Percentiles rank a stretch among this genome's conserved stretches.
Evolutionary conservation across 2,329 filamentous ascomycete genomes (phyloP).

Genomic region (Bimuria novae-zelandiae): DNA sequence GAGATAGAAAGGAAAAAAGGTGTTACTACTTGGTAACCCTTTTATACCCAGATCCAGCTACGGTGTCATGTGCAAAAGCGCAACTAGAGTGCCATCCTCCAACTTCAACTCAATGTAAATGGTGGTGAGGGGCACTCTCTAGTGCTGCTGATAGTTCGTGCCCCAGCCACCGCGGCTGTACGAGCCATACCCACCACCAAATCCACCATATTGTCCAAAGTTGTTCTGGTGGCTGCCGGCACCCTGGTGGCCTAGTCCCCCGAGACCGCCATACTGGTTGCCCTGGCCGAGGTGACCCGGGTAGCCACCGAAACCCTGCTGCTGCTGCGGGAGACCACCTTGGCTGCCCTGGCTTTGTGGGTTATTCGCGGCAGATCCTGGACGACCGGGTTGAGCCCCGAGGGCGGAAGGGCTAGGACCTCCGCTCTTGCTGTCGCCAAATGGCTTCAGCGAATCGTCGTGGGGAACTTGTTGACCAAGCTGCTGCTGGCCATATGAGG

Average conservation of each 20-base stretch:
- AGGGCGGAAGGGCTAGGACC: slow-evolving; percentile 64
- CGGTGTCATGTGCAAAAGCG: slow-evolving; percentile 3
- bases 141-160: slow-evolving; percentile 52
- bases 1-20: slow-evolving; percentile 19
- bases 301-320: slow-evolving; percentile 63
- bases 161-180: slow-evolving; percentile 55
- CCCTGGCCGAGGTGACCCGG: slow-evolving; percentile 55
- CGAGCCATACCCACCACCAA: slow-evolving; percentile 49
- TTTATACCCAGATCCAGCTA: slow-evolving; percentile 7
- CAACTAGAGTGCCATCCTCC: slow-evolving; percentile 9
- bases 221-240: slow-evolving; percentile 52
- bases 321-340: slow-evolving; percentile 60
- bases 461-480: slow-evolving; percentile 52
- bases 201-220: slow-evolving; percentile 50
- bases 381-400: slow-evolving; percentile 63
- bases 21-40: slow-evolving; percentile 31
- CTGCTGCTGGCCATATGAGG: slow-evolving; percentile 55
- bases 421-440: slow-evolving; percentile 59
- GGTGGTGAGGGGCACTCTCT: slow-evolving; percentile 13
- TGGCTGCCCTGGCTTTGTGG: slow-evolving; percentile 58
- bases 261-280: slow-evolving; percentile 59
- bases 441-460: slow-evolving; percentile 63
- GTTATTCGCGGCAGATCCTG: slow-evolving; percentile 66
- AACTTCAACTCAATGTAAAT: slow-evolving; percentile 9
- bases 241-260: slow-evolving; percentile 56